Conservation (phyloP, 1,139 yeast genomes). For the Yamadazyma kanchanaburiensis region DNA sequence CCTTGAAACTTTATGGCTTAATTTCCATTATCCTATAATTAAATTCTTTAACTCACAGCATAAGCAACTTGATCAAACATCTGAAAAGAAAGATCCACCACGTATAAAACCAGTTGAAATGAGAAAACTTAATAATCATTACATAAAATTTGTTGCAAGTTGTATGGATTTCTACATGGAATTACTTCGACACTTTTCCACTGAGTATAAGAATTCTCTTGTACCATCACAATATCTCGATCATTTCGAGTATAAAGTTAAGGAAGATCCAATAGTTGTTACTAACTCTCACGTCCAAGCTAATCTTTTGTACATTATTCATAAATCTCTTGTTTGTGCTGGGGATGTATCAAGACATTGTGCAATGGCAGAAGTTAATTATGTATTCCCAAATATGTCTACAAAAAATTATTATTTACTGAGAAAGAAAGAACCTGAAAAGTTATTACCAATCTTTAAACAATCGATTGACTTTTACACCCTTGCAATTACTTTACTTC, state of each 20-base stretch:
- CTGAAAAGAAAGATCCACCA: slow-evolving; percentile 3
- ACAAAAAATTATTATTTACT: slow-evolving; percentile 31
- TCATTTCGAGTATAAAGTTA: slow-evolving; percentile 19
- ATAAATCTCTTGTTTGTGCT: slow-evolving; percentile 52
- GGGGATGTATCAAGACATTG: slow-evolving; percentile 64
- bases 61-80: slow-evolving; percentile 20
- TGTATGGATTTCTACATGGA: slow-evolving; percentile 45
- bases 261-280: slow-evolving; percentile 13
- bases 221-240: slow-evolving; percentile 26
- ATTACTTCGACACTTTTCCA: slow-evolving; percentile 33
- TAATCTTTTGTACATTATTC: slow-evolving; percentile 46
- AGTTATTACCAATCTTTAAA: slow-evolving; percentile 21
- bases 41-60: slow-evolving; percentile 50
- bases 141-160: slow-evolving; percentile 45
- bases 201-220: slow-evolving; percentile 32
- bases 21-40: slow-evolving; percentile 62
- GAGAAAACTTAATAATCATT: slow-evolving; percentile 51
- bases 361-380: slow-evolving; percentile 41
- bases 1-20: slow-evolving; percentile 54
- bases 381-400: slow-evolving; percentile 34
- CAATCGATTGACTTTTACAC: slow-evolving; percentile 47
- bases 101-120: slow-evolving; percentile 46
- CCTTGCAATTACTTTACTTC: slow-evolving; percentile 52
- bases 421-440: slow-evolving; percentile 33
- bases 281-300: slow-evolving; percentile 27